Evolutionary conservation across 805 yeast genomes (phyloP).

Genomic region (Wickerhamomyces sydowiorum): DNA sequence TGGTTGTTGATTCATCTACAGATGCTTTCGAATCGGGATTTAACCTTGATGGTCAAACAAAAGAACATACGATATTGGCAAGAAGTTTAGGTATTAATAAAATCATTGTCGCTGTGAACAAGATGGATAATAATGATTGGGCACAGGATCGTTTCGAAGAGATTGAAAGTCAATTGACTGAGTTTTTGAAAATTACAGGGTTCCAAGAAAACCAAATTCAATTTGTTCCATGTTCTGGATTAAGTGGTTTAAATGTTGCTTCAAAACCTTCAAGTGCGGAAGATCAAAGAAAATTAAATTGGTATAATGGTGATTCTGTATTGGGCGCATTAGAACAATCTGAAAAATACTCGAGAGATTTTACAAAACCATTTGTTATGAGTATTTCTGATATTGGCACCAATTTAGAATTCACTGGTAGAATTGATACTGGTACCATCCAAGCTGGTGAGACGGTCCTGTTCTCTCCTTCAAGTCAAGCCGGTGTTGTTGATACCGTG

Average conservation of each 20-base stretch:
- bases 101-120: constrained; percentile 86
- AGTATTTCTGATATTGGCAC: constrained; percentile 89
- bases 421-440: constrained; percentile 90
- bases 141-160: constrained; percentile 74
- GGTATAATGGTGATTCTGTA: constrained; percentile 68
- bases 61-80: constrained; percentile 90
- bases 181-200: constrained; percentile 83
- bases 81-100: constrained; percentile 85
- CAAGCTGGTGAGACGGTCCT: constrained; percentile 88
- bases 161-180: constrained; percentile 68
- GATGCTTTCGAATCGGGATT: constrained; percentile 97
- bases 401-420: constrained; percentile 90
- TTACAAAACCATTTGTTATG: constrained; percentile 83
- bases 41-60: constrained; percentile 92
- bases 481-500: constrained; percentile 86
- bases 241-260: constrained; percentile 91
- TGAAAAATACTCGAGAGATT: constrained; percentile 76
- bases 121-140: constrained; percentile 94
- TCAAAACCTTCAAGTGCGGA: constrained; percentile 71
- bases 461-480: constrained; percentile 87
- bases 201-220: constrained; percentile 77
- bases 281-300: constrained; percentile 27
- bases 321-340: constrained; percentile 81
- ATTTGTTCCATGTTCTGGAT: constrained; percentile 89
- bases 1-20: constrained; percentile 86